Conservation (phyloP, 1,139 yeast species). For the Candida freyschussii region DNA sequence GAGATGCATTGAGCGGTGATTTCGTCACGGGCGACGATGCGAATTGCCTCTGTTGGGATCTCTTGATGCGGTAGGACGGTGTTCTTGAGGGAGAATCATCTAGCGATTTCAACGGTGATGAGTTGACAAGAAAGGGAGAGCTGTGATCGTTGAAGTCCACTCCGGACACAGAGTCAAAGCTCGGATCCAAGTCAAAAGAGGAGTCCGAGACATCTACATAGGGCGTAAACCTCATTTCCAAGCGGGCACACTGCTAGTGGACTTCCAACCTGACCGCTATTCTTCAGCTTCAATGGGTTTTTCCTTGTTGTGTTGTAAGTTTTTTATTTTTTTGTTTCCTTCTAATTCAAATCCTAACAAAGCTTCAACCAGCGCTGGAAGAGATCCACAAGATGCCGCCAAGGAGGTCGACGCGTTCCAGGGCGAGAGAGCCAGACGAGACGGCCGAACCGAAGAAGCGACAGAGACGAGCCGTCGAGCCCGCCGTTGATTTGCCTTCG, state of each 20-base stretch:
- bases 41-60: conserved; percentile 1
- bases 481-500: background rate
- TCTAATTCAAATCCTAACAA: no score
- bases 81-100: conserved; percentile 16
- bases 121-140: conserved; percentile 11
- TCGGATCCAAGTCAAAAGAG: no score
- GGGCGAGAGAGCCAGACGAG: background rate
- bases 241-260: no score
- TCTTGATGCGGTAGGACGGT: conserved; percentile 4
- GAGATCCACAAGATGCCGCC: no score
- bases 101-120: conserved; percentile 12
- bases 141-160: no score
- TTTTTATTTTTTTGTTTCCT: background rate
- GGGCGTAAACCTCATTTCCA: no score
- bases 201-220: no score
- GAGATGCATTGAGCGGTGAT: conserved; percentile 4
- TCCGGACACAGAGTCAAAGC: conserved; percentile 25
- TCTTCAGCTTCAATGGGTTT: no score
- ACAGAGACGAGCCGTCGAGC: conserved; percentile 2
- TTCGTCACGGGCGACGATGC: conserved; percentile 13
- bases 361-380: no score
- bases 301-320: conserved; percentile 1
- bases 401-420: conserved; percentile 22
- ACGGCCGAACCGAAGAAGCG: conserved; percentile 6
- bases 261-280: no score